Evolutionary conservation across 2,329 filamentous ascomycete genomes (phyloP), one percentile per base, ranked within the genome.

Genomic region (Ophiosphaerella narmari): DNA sequence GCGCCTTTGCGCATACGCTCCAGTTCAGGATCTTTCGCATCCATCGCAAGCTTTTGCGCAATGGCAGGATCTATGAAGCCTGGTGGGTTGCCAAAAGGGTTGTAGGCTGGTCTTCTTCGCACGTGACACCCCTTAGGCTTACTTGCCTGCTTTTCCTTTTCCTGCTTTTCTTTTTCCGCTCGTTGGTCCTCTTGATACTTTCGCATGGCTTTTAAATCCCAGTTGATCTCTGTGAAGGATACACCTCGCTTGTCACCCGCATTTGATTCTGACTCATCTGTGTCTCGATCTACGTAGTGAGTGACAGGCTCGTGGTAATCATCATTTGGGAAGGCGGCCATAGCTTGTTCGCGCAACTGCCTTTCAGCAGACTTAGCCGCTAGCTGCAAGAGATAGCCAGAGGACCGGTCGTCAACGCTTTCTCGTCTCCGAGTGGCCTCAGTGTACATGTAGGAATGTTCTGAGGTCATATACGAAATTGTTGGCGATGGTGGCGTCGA

Each of bases 151-250:
- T 68, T 73, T 42, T 52, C 52, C 35, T 59, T 63, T 42, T 54
- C 46, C 46, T 8, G 26, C 11, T 11, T 29, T 8, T 29, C 26
- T 59, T 57, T 38, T 67, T 57, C 26, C 57, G 57, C 31, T 66
- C 61, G 36, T 65, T 60, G 36, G 79, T 78, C 59, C 60, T 90
- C 84, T 43, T 86, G 88, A 72, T 93, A 88, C 61, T 86, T 82
- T 60, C 90, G 88, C 88, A 94, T 89, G 62, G 91, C 87, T 63
- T 86, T 83, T 65, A 94, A 80, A 67, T 91, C 90, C 86, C 89
- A 93, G 49, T 83, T 77, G 4, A 84, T 81, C 60, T 85, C 79
- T 42, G 83, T 82, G 2, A 84, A 86, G 40, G 86, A 87, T 39
- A 84, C 85, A 65, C 86, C 84, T 35, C 84, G 80, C 50, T 83